phyloP scores from a whole-genome alignment of 202 grass and related monocot species.

The Panicum virgatum region DNA sequence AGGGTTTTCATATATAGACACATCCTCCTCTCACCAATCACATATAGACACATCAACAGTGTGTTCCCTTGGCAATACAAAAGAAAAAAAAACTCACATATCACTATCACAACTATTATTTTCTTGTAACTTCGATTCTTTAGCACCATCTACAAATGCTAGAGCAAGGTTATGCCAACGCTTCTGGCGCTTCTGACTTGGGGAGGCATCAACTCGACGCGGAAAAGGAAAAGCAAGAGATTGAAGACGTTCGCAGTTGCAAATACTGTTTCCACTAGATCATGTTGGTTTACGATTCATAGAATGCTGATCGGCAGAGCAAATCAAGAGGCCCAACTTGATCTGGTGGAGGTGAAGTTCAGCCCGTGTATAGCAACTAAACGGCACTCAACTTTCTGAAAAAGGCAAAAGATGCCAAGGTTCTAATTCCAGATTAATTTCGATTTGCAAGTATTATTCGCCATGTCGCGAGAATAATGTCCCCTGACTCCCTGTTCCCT shows the following conservation, averaged over 20 bases:
- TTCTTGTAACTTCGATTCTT: constrained; percentile 15
- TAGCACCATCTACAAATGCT: constrained; percentile 28
- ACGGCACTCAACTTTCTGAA: constrained; percentile 28
- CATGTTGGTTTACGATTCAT: constrained; percentile 36
- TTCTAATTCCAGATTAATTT: constrained; percentile 44
- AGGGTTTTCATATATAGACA: too few relatives aligned
- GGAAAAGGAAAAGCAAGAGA: constrained; percentile 14
- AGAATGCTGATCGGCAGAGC: constrained; percentile 15
- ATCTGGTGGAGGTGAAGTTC: constrained; percentile 60
- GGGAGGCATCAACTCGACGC: constrained; percentile 49
- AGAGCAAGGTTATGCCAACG: constrained; percentile 28
- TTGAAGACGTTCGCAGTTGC: constrained; percentile 3
- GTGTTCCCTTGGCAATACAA: not conserved
- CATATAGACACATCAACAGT: constrained; percentile 32
- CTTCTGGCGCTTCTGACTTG: constrained; percentile 39
- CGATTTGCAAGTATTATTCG: constrained; percentile 38
- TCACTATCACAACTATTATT: constrained; percentile 25
- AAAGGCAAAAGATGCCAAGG: constrained; percentile 33
- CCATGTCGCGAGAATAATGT: constrained; percentile 35
- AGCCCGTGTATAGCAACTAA: constrained; percentile 13
- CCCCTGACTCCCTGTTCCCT: constrained; percentile 44
- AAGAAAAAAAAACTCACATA: constrained; percentile 5
- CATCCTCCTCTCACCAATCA: constrained; percentile 12
- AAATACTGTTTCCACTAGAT: constrained; percentile 48
- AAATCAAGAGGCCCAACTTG: constrained; percentile 15